Evolutionary conservation across 192 early-diverging fungal species (phyloP).

Genomic region (Entrophospora sp.): DNA sequence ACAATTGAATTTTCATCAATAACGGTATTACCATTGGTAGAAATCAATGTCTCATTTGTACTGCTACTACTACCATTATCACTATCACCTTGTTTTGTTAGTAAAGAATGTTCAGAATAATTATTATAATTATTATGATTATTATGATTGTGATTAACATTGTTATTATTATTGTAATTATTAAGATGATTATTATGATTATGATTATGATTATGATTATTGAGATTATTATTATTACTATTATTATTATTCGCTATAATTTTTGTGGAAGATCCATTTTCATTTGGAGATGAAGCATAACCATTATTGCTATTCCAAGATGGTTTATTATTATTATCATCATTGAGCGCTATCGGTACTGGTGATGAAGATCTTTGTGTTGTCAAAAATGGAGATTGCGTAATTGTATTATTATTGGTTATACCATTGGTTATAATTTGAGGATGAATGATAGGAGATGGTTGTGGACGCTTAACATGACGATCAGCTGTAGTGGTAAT

Average conservation of each 20-base stretch:
- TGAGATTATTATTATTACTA: background rate
- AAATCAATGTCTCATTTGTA: background rate
- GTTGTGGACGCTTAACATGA: background rate
- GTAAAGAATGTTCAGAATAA: too few relatives aligned
- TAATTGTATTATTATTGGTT: too few relatives aligned
- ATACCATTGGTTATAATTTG: too few relatives aligned
- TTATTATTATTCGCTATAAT: background rate
- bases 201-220: background rate
- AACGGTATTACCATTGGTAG: background rate
- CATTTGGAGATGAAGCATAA: background rate
- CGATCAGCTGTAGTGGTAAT: background rate
- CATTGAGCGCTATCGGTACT: background rate
- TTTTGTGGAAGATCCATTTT: background rate
- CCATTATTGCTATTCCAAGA: background rate
- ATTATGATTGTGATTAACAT: background rate
- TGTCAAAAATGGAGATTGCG: background rate
- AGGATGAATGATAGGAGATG: constrained; percentile 1
- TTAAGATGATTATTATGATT: background rate
- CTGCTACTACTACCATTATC: background rate
- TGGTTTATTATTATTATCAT: background rate
- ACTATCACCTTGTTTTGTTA: background rate
- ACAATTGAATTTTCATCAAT: background rate
- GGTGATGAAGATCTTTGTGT: constrained; percentile 7
- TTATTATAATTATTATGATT: background rate
- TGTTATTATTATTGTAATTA: background rate